Evolutionary conservation across 192 early-diverging fungal genomes (phyloP).

Genomic region (Umbelopsis isabellina): DNA sequence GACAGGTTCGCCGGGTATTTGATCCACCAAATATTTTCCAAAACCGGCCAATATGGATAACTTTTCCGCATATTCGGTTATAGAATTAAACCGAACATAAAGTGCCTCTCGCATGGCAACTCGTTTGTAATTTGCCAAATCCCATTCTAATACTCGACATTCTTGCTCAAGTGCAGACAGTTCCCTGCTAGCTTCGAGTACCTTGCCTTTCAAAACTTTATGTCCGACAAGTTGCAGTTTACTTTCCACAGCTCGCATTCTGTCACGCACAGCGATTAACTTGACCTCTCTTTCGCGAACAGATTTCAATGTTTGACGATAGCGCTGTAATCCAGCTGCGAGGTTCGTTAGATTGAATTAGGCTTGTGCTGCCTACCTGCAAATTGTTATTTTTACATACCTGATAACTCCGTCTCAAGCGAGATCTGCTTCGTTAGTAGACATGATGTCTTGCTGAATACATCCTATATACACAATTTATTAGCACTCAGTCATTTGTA

Average conservation of each 20-base stretch:
- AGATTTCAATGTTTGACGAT: conserved; percentile 26
- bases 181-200: not conserved
- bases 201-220: not conserved
- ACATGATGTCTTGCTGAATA: not conserved
- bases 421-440: conserved; percentile 14
- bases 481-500: not conserved
- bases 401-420: conserved; percentile 19
- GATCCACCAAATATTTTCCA: conserved; percentile 29
- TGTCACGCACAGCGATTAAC: conserved; percentile 1
- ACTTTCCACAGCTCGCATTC: not conserved
- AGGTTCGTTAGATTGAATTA: not conserved
- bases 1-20: conserved; percentile 19
- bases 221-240: not conserved
- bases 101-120: conserved; percentile 28
- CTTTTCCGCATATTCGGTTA: conserved; percentile 32
- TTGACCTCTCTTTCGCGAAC: conserved; percentile 25
- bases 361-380: not conserved
- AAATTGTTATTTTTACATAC: not conserved
- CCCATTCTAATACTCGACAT: conserved; percentile 13
- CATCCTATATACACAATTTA: conserved; percentile 14
- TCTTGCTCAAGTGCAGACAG: conserved; percentile 24
- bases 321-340: conserved; percentile 22
- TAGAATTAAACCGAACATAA: conserved; percentile 31
- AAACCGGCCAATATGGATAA: conserved; percentile 31
- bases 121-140: conserved; percentile 28